phyloP scores from a whole-genome alignment of 169 alveolate genomes.

The Plasmodium falciparum region DNA sequence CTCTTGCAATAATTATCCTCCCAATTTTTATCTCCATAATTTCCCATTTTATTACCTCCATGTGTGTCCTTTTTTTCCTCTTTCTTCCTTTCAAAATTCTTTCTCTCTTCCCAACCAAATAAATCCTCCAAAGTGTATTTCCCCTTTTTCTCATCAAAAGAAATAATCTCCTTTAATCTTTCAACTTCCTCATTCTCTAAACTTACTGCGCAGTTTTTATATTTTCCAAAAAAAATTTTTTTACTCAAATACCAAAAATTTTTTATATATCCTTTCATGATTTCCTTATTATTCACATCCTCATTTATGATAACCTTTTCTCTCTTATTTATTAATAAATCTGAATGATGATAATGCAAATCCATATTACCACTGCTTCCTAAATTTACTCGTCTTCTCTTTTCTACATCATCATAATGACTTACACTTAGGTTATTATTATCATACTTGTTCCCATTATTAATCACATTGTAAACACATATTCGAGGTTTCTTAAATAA shows the following conservation, averaged over 20 bases:
- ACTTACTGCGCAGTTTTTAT: constrained; percentile 9
- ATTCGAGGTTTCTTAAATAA: constrained; percentile 52
- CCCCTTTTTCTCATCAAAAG: neutral
- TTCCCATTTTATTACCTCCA: no score
- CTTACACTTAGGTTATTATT: neutral
- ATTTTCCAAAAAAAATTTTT: constrained; percentile 36
- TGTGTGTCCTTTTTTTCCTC: neutral
- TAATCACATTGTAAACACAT: neutral
- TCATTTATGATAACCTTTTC: constrained; percentile 43
- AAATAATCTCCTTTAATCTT: constrained; percentile 28
- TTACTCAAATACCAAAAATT: constrained; percentile 43
- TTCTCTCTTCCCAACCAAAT: constrained; percentile 9
- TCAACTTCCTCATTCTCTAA: constrained; percentile 46
- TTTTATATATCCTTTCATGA: constrained; percentile 11
- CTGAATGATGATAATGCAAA: constrained; percentile 51
- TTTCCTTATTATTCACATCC: constrained; percentile 13
- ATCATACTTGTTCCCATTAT: neutral
- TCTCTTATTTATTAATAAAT: constrained; percentile 69
- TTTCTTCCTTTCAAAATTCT: neutral
- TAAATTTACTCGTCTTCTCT: neutral
- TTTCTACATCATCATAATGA: neutral
- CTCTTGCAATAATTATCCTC: no score
- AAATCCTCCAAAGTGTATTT: constrained; percentile 11
- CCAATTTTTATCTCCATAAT: no score
- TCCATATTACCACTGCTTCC: neutral